Percentiles rank a stretch among this genome's conserved stretches.
Conservation (phyloP, 257 asterid genomes). For the Solanum sejunctum region DNA sequence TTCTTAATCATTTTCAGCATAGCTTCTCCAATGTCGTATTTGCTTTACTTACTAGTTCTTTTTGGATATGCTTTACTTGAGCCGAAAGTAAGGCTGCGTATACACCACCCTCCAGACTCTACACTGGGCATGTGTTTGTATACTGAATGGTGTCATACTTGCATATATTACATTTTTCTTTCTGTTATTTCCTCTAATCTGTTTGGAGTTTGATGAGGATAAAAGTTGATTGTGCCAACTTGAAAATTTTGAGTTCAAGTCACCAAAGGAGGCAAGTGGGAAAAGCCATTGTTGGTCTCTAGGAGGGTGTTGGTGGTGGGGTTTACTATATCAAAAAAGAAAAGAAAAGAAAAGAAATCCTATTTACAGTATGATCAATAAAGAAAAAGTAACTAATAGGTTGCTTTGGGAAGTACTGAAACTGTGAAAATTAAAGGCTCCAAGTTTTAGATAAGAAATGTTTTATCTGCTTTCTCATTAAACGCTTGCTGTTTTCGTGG, state of each 20-base stretch:
- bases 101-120: too few relatives aligned
- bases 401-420: background rate
- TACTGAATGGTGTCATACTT: background rate
- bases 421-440: background rate
- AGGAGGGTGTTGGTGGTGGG: background rate
- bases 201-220: background rate
- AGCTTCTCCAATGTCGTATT: too few relatives aligned
- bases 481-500: too few relatives aligned
- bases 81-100: too few relatives aligned
- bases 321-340: background rate
- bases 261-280: background rate
- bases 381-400: background rate
- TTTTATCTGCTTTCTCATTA: background rate
- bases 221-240: too few relatives aligned
- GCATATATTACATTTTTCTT: background rate
- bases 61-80: too few relatives aligned
- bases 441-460: background rate
- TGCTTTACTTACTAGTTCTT: too few relatives aligned
- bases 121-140: too few relatives aligned
- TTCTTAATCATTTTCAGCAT: too few relatives aligned
- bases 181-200: background rate
- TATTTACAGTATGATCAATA: background rate
- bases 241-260: background rate
- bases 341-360: background rate
- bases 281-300: background rate